These are phyloP conservation scores for Cryphonectria japonica DNA, from an alignment of 2,329 filamentous ascomycete species.

Conservation along the genomic window DNA sequence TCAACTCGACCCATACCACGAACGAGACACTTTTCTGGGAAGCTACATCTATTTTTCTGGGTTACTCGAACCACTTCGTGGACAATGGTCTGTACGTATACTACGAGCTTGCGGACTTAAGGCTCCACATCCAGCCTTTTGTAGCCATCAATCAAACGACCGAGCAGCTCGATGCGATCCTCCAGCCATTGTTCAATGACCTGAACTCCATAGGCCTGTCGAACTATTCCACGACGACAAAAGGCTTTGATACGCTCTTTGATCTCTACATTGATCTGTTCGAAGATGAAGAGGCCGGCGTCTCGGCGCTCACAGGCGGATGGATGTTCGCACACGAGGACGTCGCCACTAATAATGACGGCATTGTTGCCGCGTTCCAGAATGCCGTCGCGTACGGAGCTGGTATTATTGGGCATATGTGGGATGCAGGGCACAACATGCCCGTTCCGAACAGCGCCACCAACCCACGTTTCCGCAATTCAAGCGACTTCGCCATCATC, in stretches of 20 bases:
- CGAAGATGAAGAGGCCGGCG: conserved; percentile 40
- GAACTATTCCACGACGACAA: conserved; percentile 35
- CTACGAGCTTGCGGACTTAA: not conserved
- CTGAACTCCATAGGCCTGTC: not conserved
- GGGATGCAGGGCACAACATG: conserved; percentile 41
- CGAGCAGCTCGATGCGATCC: not conserved
- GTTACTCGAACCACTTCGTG: not conserved
- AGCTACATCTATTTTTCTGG: conserved; percentile 33
- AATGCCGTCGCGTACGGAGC: conserved; percentile 27
- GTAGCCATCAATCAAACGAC: not conserved
- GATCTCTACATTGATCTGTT: conserved; percentile 45
- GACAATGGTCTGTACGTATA: not conserved
- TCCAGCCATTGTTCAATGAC: not conserved
- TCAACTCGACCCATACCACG: conserved; percentile 42
- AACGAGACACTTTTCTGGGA: conserved; percentile 50
- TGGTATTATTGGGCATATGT: conserved; percentile 45
- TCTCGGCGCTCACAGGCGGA: conserved; percentile 42
- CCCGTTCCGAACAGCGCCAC: conserved; percentile 44
- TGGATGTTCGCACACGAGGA: conserved; percentile 44
- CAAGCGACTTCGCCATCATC: conserved; percentile 42
- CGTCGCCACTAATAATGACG: conserved; percentile 40
- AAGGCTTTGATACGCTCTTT: conserved; percentile 40
- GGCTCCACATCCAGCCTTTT: not conserved
- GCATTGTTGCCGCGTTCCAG: conserved; percentile 42
- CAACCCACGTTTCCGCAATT: conserved; percentile 44